A percentile compares a stretch with the other conserved stretches of the same genome.
Evolutionary conservation across 1,139 yeast genomes (phyloP).

Genomic region (Suhomyces yuchorum): DNA sequence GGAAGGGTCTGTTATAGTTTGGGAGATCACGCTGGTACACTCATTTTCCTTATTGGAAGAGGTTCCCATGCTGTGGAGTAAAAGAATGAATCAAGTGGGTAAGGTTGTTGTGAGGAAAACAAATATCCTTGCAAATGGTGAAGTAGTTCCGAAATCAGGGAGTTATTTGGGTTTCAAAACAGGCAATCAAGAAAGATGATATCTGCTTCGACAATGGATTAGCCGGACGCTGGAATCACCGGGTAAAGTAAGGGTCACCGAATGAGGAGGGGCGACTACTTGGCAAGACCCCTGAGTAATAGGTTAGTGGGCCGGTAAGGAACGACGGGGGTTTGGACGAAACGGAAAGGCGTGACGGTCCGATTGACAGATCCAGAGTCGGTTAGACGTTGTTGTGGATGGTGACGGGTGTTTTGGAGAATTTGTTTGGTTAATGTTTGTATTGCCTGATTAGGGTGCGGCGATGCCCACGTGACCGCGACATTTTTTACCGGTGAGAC

Average conservation of each 20-base stretch:
- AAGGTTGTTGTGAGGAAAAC: neutral
- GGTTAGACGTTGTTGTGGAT: slow-evolving; percentile 5
- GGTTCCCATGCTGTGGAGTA: slow-evolving; percentile 11
- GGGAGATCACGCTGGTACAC: slow-evolving; percentile 16
- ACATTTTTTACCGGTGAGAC: slow-evolving; percentile 1
- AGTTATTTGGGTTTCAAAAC: slow-evolving; percentile 5
- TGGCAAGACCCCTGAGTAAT: neutral
- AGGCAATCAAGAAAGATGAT: slow-evolving; percentile 2
- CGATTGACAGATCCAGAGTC: slow-evolving; percentile 6
- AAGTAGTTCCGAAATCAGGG: neutral
- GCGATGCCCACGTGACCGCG: slow-evolving; percentile 7
- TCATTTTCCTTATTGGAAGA: slow-evolving; percentile 16
- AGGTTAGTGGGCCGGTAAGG: neutral
- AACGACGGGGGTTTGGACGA: neutral
- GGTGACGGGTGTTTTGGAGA: slow-evolving; percentile 11
- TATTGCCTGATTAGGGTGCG: slow-evolving; percentile 13
- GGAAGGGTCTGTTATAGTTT: slow-evolving; percentile 8
- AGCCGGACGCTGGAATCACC: slow-evolving; percentile 2
- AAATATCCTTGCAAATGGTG: neutral
- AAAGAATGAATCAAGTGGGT: slow-evolving; percentile 8
- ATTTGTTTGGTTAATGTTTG: slow-evolving; percentile 13
- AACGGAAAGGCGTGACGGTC: slow-evolving; percentile 2
- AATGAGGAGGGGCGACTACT: neutral
- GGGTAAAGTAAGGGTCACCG: neutral
- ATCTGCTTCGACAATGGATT: slow-evolving; percentile 4